Evolutionary conservation across 2,329 filamentous ascomycete genomes (phyloP), one percentile per base, ranked within the genome.

Genomic region (Fusarium guadeloupense): DNA sequence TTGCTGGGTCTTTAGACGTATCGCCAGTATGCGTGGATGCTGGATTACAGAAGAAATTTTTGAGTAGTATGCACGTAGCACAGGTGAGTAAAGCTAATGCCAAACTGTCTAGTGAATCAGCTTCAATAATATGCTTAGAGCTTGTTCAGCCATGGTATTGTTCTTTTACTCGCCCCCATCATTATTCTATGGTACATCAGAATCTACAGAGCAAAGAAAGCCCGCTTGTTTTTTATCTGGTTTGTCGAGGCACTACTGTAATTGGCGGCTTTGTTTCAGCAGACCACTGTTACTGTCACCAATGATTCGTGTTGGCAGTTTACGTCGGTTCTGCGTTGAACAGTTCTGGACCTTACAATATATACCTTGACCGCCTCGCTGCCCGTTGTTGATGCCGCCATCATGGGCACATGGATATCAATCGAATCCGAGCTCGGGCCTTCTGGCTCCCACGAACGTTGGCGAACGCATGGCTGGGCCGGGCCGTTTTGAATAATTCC

Each of bases 11-110:
- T 30, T 6, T 62, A 3, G 38, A 62, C 1, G 26, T 39, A 17
- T 21, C 58, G 7, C 30, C 50, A 16, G 26, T 60, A 1, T 62
- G 55, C 9, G 17, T 56, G 10, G 34, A 55, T n/a, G 31, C 49
- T 1, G 13, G 13, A 1, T 37, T 62, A 4, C 50, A 60, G 7
- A 62, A 60, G 1, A 60, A 21, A 6, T 60, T 62, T 10, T 14
- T 60, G 5, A 62, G 58, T 12, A 62, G 58, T n/a, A 60, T 62
- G 58, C 58, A 56, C 31, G 58, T 62, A 33, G 55, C 55, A 23
- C 58, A 62, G 41, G 55, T 60, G 16, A 44, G 10, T 3, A 4
- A 1, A 34, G 2, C 37, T n/a, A 17, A 9, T 14, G 26, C 5
- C 21, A 4, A 2, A 2, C 6, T 8, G 7, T 25, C 23, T n/a